These are phyloP conservation scores for Tremella fuciformis DNA, from an alignment of 768 basidiomycete species.

Conservation along the genomic window DNA sequence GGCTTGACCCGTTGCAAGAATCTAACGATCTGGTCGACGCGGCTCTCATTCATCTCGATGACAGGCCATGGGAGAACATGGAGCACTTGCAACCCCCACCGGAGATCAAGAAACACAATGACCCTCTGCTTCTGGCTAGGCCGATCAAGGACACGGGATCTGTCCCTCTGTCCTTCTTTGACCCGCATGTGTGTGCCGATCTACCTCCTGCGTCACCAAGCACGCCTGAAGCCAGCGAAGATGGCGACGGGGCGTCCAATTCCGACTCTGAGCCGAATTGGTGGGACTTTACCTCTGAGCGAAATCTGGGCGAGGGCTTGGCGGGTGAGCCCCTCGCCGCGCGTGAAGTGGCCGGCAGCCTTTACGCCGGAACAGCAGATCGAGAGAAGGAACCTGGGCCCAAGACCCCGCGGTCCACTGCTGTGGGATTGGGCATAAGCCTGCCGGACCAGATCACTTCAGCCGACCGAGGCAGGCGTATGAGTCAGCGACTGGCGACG, in stretches of 20 bases:
- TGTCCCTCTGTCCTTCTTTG: slow-evolving; percentile 33
- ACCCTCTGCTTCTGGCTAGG: not conserved
- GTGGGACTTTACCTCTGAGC: slow-evolving; percentile 34
- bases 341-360: slow-evolving; percentile 18
- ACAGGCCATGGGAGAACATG: slow-evolving; percentile 43
- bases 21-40: slow-evolving; percentile 6
- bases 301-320: slow-evolving; percentile 37
- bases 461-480: too few relatives aligned
- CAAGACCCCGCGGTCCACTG: not conserved
- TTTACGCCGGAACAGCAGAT: slow-evolving; percentile 24
- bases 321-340: slow-evolving; percentile 29
- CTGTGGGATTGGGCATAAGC: not conserved
- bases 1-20: not conserved
- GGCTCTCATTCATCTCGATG: slow-evolving; percentile 26
- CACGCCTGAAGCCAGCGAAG: slow-evolving; percentile 1
- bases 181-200: slow-evolving; percentile 35
- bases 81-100: slow-evolving; percentile 33
- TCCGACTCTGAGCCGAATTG: slow-evolving; percentile 14
- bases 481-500: slow-evolving; percentile 3
- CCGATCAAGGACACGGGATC: slow-evolving; percentile 17
- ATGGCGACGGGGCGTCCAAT: not conserved
- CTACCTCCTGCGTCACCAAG: slow-evolving; percentile 12
- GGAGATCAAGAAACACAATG: slow-evolving; percentile 4
- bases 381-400: not conserved
- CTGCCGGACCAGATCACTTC: not conserved